A percentile compares a stretch with the other conserved stretches of the same genome.
Conservation (phyloP, 2,329 filamentous ascomycete species). For the Rhinocladiella similis region DNA sequence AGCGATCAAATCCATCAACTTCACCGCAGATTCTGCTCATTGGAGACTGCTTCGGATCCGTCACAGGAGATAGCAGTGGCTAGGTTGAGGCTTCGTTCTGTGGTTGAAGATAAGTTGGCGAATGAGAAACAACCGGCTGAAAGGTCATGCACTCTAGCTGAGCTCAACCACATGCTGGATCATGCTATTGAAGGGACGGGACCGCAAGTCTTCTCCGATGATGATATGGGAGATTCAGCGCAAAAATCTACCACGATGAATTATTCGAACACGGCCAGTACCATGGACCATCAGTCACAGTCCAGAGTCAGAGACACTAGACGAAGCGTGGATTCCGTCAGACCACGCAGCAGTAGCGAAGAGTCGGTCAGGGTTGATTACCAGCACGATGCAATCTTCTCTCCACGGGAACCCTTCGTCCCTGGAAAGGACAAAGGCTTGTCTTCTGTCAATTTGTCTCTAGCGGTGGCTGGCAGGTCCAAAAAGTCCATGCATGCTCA, state of each 20-base stretch:
- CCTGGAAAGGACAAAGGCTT: not conserved
- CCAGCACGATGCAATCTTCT: not conserved
- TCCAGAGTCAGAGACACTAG: conserved; percentile 3
- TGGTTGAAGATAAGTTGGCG: conserved; percentile 11
- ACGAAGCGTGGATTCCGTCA: conserved; percentile 11
- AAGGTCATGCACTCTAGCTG: conserved; percentile 23
- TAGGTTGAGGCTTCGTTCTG: conserved; percentile 22
- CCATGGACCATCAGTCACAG: conserved; percentile 5
- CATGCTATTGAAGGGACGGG: conserved; percentile 24
- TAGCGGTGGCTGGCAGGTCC: not conserved
- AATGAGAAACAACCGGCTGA: conserved; percentile 3
- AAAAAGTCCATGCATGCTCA: not conserved
- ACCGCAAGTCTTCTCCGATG: conserved; percentile 7
- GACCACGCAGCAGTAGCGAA: conserved; percentile 18
- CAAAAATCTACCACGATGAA: conserved; percentile 4
- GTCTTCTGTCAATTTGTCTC: not conserved
- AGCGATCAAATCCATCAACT: not conserved
- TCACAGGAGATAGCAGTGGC: conserved; percentile 20
- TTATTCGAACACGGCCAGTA: conserved; percentile 6
- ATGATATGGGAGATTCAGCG: conserved; percentile 5
- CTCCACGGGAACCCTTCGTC: not conserved
- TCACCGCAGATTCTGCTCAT: conserved; percentile 16
- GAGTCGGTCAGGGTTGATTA: conserved; percentile 15
- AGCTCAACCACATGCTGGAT: conserved; percentile 29
- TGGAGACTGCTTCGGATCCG: conserved; percentile 15